Conservation (phyloP, 225 moss, liverwort and hornwort species). For the Straminergon stramineum region DNA sequence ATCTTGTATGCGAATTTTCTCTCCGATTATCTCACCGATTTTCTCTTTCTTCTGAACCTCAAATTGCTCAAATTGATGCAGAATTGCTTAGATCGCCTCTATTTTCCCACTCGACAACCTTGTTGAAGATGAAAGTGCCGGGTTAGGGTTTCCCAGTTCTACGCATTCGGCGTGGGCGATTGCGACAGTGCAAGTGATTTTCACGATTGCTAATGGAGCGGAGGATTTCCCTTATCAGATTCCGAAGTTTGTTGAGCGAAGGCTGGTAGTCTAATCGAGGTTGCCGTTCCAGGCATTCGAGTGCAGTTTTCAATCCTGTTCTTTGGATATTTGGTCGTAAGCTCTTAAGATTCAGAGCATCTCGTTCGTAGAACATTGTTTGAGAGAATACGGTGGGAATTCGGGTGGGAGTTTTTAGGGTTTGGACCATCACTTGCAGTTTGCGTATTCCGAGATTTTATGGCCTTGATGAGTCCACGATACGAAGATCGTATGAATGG, state of each 20-base stretch:
- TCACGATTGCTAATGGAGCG: not conserved
- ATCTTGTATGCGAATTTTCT: not conserved
- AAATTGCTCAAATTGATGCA: not conserved
- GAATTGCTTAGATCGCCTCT: not conserved
- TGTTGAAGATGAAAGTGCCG: not conserved
- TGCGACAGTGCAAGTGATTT: not conserved
- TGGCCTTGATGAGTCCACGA: not conserved
- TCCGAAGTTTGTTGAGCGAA: not conserved
- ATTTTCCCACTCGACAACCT: not conserved
- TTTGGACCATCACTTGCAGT: not conserved
- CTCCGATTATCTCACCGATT: not conserved
- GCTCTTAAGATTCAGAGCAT: not conserved
- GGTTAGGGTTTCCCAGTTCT: not conserved
- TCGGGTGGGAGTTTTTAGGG: not conserved
- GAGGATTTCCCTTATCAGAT: not conserved
- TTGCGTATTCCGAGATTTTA: not conserved
- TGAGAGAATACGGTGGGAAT: not conserved
- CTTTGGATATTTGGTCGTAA: not conserved
- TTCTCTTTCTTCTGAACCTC: not conserved
- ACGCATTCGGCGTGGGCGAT: not conserved
- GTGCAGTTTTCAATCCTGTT: not conserved
- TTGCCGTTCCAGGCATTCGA: not conserved
- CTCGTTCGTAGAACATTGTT: not conserved
- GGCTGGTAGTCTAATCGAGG: not conserved
- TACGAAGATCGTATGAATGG: not conserved